These are phyloP conservation scores for Codiaeum variegatum DNA, from an alignment of 441 rosid genomes.

Conservation along the genomic window DNA sequence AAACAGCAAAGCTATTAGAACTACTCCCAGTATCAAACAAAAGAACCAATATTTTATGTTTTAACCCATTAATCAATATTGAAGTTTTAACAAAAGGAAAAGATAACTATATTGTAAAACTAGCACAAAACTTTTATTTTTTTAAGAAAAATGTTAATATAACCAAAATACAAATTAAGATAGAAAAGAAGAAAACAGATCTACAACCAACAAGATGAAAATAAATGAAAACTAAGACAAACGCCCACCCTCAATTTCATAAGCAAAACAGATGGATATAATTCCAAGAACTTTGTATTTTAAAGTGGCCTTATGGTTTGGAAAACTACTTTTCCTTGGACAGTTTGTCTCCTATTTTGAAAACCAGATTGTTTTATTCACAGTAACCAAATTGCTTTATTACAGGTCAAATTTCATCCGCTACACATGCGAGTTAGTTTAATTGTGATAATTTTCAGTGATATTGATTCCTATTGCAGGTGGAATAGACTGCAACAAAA, in stretches of 20 bases:
- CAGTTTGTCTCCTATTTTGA: not conserved
- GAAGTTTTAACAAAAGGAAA: not conserved
- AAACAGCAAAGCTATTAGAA: conserved; percentile 1
- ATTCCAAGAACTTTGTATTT: not conserved
- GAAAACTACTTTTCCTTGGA: not conserved
- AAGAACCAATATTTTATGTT: not conserved
- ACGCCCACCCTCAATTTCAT: too few species aligned
- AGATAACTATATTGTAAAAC: too few species aligned
- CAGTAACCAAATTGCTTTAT: not conserved
- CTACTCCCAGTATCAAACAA: not conserved
- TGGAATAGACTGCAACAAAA: not conserved
- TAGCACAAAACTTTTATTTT: too few species aligned
- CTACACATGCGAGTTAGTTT: not conserved
- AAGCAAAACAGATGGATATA: not conserved
- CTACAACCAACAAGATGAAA: too few species aligned
- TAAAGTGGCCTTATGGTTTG: not conserved
- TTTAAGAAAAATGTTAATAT: too few species aligned
- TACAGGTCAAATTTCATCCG: not conserved
- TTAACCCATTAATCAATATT: not conserved
- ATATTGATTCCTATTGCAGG: not conserved
- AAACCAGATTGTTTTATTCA: not conserved
- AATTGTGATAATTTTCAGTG: not conserved
- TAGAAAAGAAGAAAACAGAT: too few species aligned
- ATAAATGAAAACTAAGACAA: too few species aligned
- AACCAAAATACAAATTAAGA: too few species aligned